phyloP scores from a whole-genome alignment of 164 flowering plant genomes.

The Vitis riparia region DNA sequence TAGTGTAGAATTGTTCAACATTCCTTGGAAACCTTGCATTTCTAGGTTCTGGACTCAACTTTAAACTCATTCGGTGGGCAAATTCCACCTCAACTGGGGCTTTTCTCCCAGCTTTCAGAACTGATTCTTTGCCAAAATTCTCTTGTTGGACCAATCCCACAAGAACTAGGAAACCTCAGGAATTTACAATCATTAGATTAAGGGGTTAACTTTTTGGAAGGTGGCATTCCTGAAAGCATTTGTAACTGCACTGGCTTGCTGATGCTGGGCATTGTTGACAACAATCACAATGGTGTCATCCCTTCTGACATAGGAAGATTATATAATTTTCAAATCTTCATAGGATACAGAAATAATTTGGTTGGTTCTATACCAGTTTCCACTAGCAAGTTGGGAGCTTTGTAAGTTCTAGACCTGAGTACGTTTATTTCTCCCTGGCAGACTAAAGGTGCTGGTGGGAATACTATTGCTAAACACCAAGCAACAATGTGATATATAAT shows the following conservation, averaged over 20 bases:
- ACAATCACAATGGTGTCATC: constrained; percentile 60
- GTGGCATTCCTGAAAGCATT: constrained; percentile 57
- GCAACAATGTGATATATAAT: no score
- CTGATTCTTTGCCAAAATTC: no score
- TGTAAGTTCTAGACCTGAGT: constrained; percentile 51
- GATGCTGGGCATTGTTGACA: constrained; percentile 27
- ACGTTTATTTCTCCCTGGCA: not conserved
- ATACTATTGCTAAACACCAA: no score
- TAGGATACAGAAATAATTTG: constrained; percentile 40
- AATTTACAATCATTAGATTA: no score
- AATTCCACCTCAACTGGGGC: no score
- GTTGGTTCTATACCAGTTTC: constrained; percentile 64
- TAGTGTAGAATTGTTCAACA: no score
- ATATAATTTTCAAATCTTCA: constrained; percentile 43
- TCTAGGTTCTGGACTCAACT: constrained; percentile 12
- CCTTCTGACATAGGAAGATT: constrained; percentile 53
- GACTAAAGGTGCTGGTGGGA: no score
- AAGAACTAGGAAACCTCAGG: no score
- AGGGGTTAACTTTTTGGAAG: constrained; percentile 22
- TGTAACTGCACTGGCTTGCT: constrained; percentile 52
- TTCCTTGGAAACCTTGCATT: no score
- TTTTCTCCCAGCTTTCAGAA: no score
- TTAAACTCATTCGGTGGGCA: no score
- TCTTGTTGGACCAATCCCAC: no score
- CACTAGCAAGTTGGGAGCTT: constrained; percentile 36